These are phyloP conservation scores for Phytophthora brassicae DNA, from an alignment of 352 stramenopile species.

Conservation along the genomic window DNA sequence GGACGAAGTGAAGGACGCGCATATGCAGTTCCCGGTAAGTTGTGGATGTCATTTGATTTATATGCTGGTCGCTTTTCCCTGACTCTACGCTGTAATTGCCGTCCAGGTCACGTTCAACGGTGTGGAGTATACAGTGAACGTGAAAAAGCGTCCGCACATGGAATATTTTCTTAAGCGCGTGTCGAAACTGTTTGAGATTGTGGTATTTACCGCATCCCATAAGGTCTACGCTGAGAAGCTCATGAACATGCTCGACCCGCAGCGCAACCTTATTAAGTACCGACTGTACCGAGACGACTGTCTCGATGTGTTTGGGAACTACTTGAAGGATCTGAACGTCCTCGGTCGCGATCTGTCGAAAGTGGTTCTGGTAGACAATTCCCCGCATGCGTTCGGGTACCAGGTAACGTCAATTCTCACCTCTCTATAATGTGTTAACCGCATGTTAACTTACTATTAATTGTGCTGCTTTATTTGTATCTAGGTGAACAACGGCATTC, in stretches of 20 bases:
- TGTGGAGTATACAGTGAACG: conserved; percentile 95
- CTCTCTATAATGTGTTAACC: not conserved
- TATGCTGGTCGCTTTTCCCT: not conserved
- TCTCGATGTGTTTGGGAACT: conserved; percentile 97
- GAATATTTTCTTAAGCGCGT: conserved; percentile 94
- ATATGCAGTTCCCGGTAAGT: conserved; percentile 94
- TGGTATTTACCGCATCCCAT: conserved; percentile 98
- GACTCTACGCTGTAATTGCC: not conserved
- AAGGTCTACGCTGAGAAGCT: conserved; percentile 96
- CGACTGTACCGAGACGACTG: conserved; percentile 96
- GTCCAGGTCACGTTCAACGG: conserved; percentile 92
- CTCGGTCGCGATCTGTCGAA: conserved; percentile 92
- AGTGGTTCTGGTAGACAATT: conserved; percentile 97
- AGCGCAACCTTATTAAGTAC: conserved; percentile 91
- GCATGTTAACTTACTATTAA: too few species aligned
- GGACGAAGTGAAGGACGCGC: conserved; percentile 92
- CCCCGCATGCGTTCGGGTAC: conserved; percentile 97
- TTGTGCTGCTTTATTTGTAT: too few species aligned
- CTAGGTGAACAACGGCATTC: conserved; percentile 96
- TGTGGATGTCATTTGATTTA: not conserved
- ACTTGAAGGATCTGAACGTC: conserved; percentile 98
- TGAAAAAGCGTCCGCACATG: conserved; percentile 95
- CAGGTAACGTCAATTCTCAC: conserved; percentile 56
- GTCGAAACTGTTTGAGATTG: conserved; percentile 95
- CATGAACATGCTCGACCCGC: conserved; percentile 96